Percentiles rank a stretch among this genome's conserved stretches.
These are phyloP conservation scores for Agapanthus africanus DNA, from an alignment of 106 monocot species.

Conservation along the genomic window DNA sequence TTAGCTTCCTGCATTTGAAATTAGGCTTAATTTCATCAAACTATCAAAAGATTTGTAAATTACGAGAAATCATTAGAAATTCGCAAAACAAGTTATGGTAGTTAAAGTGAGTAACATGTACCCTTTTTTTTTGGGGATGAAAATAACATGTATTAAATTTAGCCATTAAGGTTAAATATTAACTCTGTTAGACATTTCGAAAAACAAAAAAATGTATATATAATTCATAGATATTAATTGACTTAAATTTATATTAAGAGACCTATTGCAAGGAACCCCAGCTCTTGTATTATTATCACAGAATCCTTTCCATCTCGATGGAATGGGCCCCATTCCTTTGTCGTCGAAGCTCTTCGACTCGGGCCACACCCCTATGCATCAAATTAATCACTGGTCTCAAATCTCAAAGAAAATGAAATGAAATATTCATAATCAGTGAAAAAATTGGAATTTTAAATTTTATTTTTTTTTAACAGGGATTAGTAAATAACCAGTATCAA, in stretches of 20 bases:
- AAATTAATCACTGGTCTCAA: neutral
- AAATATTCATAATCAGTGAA: neutral
- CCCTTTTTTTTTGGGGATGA: too few species aligned
- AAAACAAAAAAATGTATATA: too few species aligned
- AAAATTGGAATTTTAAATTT: neutral
- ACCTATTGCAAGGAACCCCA: constrained; percentile 28
- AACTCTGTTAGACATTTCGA: too few species aligned
- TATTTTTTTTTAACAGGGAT: neutral
- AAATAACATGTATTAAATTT: too few species aligned
- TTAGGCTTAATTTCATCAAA: too few species aligned
- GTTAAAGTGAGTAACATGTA: too few species aligned
- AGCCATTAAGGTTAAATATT: too few species aligned
- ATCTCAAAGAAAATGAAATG: neutral
- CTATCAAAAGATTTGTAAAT: too few species aligned
- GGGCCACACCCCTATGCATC: constrained; percentile 12
- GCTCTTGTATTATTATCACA: constrained; percentile 11
- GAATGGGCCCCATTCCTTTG: constrained; percentile 15
- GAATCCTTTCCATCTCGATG: constrained; percentile 19
- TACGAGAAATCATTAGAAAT: too few species aligned
- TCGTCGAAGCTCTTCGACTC: constrained; percentile 23
- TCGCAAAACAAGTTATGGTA: too few species aligned
- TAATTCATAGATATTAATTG: too few species aligned
- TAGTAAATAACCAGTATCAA: constrained; percentile 13
- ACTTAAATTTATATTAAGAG: too few species aligned
- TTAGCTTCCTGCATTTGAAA: constrained; percentile 25